Percentiles rank a stretch among this genome's conserved stretches.
phyloP scores from a whole-genome alignment of 768 basidiomycete species.

The Leccinum imitatum region DNA sequence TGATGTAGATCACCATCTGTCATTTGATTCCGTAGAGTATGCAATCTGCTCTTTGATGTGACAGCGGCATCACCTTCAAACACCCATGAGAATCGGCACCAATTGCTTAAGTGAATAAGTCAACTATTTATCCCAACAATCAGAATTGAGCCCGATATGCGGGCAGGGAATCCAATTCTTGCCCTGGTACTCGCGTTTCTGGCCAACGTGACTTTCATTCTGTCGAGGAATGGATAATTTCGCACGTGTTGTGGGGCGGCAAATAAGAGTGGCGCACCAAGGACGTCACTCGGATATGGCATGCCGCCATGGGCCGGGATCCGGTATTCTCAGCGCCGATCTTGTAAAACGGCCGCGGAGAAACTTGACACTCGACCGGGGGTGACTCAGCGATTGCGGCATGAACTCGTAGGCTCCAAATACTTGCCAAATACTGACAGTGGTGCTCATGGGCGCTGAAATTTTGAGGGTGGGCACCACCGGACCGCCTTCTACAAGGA shows the following conservation, averaged over 20 bases:
- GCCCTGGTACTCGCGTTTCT: too few relatives aligned
- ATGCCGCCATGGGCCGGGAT: not conserved
- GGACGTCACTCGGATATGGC: too few relatives aligned
- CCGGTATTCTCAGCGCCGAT: not conserved
- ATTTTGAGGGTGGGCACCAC: not conserved
- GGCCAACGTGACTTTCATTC: constrained; percentile 6
- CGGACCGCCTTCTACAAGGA: not conserved
- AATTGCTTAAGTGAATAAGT: not conserved
- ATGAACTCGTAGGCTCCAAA: not conserved
- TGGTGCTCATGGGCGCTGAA: not conserved
- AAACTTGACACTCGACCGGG: not conserved
- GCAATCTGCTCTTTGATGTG: not conserved
- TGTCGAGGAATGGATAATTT: not conserved
- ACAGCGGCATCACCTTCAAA: not conserved
- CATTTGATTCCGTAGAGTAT: not conserved
- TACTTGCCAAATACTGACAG: too few relatives aligned
- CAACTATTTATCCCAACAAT: not conserved
- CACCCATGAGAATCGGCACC: not conserved
- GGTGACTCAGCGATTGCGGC: not conserved
- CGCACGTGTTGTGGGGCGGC: not conserved
- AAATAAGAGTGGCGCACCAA: not conserved
- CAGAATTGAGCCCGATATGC: constrained; percentile 1
- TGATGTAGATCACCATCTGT: not conserved
- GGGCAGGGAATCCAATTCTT: not conserved
- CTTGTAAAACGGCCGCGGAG: not conserved